phyloP scores from a whole-genome alignment of 805 yeast species.

The Candida maesae region DNA sequence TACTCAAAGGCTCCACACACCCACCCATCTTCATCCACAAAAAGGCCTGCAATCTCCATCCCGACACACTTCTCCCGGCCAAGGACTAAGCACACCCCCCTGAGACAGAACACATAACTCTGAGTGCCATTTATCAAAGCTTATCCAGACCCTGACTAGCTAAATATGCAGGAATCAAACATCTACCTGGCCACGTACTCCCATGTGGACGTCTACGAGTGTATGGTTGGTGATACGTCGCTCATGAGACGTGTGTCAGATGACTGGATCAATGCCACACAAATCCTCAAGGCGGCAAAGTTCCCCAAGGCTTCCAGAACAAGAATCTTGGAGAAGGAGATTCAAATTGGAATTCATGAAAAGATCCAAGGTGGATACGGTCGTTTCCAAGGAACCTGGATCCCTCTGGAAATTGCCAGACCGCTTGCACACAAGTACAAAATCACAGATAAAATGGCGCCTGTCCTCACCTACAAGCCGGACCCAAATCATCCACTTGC shows the following conservation, averaged over 20 bases:
- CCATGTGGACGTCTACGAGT: conserved; percentile 29
- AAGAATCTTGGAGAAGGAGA: conserved; percentile 69
- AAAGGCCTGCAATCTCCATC: neutral
- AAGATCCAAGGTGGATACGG: conserved; percentile 87
- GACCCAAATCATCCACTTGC: conserved; percentile 43
- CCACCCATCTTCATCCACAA: neutral
- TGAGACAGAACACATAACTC: too few relatives aligned
- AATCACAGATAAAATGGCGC: conserved; percentile 47
- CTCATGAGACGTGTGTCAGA: conserved; percentile 87
- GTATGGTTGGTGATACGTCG: conserved; percentile 24
- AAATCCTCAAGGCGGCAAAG: conserved; percentile 71
- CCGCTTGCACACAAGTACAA: conserved; percentile 50
- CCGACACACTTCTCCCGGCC: neutral
- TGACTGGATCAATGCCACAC: conserved; percentile 92
- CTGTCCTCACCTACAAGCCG: conserved; percentile 51
- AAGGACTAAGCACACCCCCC: conserved; percentile 1
- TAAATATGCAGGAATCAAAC: neutral
- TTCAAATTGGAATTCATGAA: conserved; percentile 63
- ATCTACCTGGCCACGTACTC: conserved; percentile 28
- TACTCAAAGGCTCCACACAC: neutral
- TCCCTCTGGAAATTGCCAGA: conserved; percentile 64
- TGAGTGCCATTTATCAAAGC: too few relatives aligned
- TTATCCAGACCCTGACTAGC: too few relatives aligned
- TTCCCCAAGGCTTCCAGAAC: conserved; percentile 79
- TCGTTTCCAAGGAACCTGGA: conserved; percentile 84